A percentile compares a stretch with the other conserved stretches of the same genome.
Conservation (phyloP, 805 yeast species). For the Wickerhamomyces ciferrii region DNA sequence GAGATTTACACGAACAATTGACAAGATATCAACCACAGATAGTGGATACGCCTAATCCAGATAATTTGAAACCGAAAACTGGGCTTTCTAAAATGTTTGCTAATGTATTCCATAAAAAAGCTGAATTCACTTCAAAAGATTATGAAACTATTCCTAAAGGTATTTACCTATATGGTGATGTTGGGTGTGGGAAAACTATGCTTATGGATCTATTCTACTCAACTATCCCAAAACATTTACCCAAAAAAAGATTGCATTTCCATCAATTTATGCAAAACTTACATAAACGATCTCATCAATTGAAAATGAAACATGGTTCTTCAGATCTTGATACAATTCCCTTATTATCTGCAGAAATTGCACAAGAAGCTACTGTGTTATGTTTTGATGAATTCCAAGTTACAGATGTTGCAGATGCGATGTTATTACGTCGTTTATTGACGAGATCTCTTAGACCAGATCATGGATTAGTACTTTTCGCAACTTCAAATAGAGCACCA, state of each 20-base stretch:
- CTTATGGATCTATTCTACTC: constrained; percentile 91
- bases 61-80: constrained; percentile 43
- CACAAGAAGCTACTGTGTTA: constrained; percentile 67
- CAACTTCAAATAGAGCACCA: constrained; percentile 94
- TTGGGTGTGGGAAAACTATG: constrained; percentile 98
- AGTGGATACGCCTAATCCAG: constrained; percentile 46
- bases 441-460: constrained; percentile 61
- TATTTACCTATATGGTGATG: constrained; percentile 92
- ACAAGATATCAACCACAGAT: constrained; percentile 55
- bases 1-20: constrained; percentile 52
- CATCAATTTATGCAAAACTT: constrained; percentile 96
- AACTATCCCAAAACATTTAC: constrained; percentile 72
- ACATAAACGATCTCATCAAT: constrained; percentile 80
- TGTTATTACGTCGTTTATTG: constrained; percentile 78
- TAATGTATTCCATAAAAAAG: constrained; percentile 23
- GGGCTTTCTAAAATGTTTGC: constrained; percentile 33
- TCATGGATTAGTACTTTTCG: constrained; percentile 83
- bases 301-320: constrained; percentile 57
- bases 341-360: constrained; percentile 74
- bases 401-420: constrained; percentile 97
- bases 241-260: constrained; percentile 83
- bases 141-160: constrained; percentile 61
- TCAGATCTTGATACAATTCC: constrained; percentile 81
- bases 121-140: constrained; percentile 12
- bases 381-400: constrained; percentile 98